Evolutionary conservation across 371 early-diverging fungal species (phyloP), one percentile per base, ranked within the genome.

Genomic region (Haplosporangium sp.): DNA sequence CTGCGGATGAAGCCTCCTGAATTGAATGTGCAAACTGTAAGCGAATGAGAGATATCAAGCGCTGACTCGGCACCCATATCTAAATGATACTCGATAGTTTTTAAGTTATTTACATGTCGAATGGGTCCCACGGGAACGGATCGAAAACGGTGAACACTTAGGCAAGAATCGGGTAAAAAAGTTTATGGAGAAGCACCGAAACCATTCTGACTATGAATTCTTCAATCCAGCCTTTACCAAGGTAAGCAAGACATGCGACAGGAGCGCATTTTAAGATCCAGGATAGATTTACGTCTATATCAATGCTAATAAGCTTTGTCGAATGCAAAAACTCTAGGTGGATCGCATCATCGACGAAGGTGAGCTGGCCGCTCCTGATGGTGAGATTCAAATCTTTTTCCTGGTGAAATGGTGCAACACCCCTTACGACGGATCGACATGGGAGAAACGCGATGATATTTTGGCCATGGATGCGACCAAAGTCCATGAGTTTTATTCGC

Each of bases 371-470:
- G 86, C 90, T 59, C 82, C 85, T 8, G 69, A 71, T 1, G 85
- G 84, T 0, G 89, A 86, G 1, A 86, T 88, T 23, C 86, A 82
- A 45, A 87, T 94, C 8, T 92, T 85, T 60, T 96, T 90, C 74
- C 82, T 99, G 50, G 92, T 95, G 46, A 99, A 98, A 73, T 99
- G 99, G 99, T 88, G 88, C 59, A 88, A 90, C 46, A 86, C 88
- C n/a, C 89, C 94, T 16, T 96, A 97, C 76, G 97, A 97, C 73
- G 74, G 84, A 5, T 83, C 90, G 38, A 97, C 99, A 0, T 97
- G 97, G 95, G 99, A 98, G 81, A 83, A 84, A 6, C 85, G 86
- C 46, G 91, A 91, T 20, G 85, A 89, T 65, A 87, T 95, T 38
- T 68, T 74, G 83, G 73, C 56, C 67, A 82, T 69, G 57, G 77